Evolutionary conservation across 2,329 filamentous ascomycete species (phyloP).

Genomic region (Tympanopsis confertula): DNA sequence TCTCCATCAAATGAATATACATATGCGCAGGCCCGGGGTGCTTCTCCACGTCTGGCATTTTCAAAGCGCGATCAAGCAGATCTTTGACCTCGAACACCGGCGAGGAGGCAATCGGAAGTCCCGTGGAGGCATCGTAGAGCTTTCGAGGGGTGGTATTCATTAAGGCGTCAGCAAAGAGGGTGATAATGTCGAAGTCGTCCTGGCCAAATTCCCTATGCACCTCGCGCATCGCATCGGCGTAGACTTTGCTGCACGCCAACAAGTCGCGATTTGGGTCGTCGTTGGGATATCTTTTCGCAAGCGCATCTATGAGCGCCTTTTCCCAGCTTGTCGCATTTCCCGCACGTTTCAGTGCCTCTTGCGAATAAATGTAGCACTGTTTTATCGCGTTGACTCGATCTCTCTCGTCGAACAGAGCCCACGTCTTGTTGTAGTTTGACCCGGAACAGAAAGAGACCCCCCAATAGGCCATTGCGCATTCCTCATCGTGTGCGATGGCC

Average conservation of each 20-base stretch:
- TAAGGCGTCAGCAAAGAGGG: conserved; percentile 9
- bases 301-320: conserved; percentile 7
- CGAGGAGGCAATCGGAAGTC: conserved; percentile 4
- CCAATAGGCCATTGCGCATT: conserved; percentile 57
- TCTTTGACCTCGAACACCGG: conserved; percentile 6
- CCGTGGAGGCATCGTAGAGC: conserved; percentile 6
- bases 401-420: conserved; percentile 8
- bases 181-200: conserved; percentile 6
- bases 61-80: conserved; percentile 6
- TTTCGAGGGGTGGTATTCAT: conserved; percentile 9
- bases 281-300: conserved; percentile 6
- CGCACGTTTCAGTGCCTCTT: conserved; percentile 3
- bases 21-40: conserved; percentile 10
- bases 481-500: conserved; percentile 39
- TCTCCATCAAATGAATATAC: conserved; percentile 13
- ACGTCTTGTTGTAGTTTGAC: conserved; percentile 47
- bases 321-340: conserved; percentile 3
- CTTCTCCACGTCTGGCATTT: conserved; percentile 4
- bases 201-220: conserved; percentile 5
- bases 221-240: conserved; percentile 8
- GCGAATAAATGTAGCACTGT: no score
- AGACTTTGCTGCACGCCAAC: conserved; percentile 5
- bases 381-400: conserved; percentile 6
- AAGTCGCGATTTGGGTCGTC: conserved; percentile 4
- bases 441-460: conserved; percentile 60